These are phyloP conservation scores for Aspergillus funiculosus DNA, from an alignment of 495 filamentous ascomycete species.

Conservation along the genomic window DNA sequence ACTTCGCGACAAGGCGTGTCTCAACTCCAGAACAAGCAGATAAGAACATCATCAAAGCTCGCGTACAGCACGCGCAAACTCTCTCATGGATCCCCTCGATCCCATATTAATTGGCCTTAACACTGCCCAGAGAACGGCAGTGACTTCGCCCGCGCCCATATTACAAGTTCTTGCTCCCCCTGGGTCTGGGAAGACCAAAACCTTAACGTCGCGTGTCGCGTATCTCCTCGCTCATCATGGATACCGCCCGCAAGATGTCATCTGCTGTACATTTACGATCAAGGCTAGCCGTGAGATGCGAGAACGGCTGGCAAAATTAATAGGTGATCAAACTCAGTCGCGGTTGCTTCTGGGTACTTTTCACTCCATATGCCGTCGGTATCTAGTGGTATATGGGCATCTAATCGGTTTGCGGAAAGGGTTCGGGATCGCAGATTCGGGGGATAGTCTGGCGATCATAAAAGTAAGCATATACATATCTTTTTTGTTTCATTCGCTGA, in stretches of 20 bases:
- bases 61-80: background rate
- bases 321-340: slow-evolving; percentile 71
- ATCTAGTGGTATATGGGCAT: slow-evolving; percentile 79
- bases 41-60: background rate
- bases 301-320: slow-evolving; percentile 68
- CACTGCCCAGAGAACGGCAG: slow-evolving; percentile 73
- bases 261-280: slow-evolving; percentile 96
- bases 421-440: slow-evolving; percentile 90
- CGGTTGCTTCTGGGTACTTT: slow-evolving; percentile 90
- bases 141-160: slow-evolving; percentile 69
- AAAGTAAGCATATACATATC: slow-evolving; percentile 10
- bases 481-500: background rate
- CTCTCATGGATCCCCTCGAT: slow-evolving; percentile 27
- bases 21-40: background rate
- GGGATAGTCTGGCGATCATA: slow-evolving; percentile 71
- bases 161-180: slow-evolving; percentile 88
- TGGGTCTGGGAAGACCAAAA: slow-evolving; percentile 92
- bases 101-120: slow-evolving; percentile 74
- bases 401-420: slow-evolving; percentile 74
- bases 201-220: slow-evolving; percentile 87
- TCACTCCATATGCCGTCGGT: slow-evolving; percentile 85
- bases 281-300: slow-evolving; percentile 98
- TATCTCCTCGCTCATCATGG: slow-evolving; percentile 80
- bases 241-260: slow-evolving; percentile 82
- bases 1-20: slow-evolving; percentile 16